These are phyloP conservation scores for Cajanus cajan DNA, from an alignment of 306 rosid species.

Conservation along the genomic window DNA sequence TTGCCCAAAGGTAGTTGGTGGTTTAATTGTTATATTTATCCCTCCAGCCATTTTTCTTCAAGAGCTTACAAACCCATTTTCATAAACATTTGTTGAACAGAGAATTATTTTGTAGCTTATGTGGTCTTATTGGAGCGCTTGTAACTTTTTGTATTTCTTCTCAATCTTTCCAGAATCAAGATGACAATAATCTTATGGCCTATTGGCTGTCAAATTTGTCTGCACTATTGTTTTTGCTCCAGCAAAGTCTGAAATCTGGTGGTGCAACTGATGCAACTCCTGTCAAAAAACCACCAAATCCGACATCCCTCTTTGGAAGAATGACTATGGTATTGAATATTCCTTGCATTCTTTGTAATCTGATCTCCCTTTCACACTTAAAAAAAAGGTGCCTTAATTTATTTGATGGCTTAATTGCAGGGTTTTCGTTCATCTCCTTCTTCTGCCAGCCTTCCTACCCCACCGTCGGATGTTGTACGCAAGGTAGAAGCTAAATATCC, in stretches of 20 bases:
- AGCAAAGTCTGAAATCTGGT: slow-evolving; percentile 78
- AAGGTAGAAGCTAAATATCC: slow-evolving; percentile 98
- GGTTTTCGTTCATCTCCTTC: slow-evolving; percentile 98
- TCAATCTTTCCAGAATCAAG: slow-evolving; percentile 73
- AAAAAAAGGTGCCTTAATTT: slow-evolving; percentile 8
- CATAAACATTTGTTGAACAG: background rate
- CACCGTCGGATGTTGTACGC: slow-evolving; percentile 67
- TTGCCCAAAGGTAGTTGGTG: slow-evolving; percentile 3
- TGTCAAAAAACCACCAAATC: slow-evolving; percentile 67
- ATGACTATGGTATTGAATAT: slow-evolving; percentile 80
- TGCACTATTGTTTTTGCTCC: slow-evolving; percentile 85
- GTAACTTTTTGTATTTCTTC: slow-evolving; percentile 23
- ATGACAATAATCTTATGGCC: slow-evolving; percentile 89
- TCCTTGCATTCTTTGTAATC: background rate
- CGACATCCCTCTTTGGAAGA: slow-evolving; percentile 96
- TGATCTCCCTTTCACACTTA: background rate
- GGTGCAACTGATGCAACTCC: slow-evolving; percentile 61
- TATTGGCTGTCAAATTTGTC: slow-evolving; percentile 97
- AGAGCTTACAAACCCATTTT: background rate
- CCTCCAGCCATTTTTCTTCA: background rate
- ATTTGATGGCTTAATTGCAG: slow-evolving; percentile 48
- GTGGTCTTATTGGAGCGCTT: slow-evolving; percentile 6
- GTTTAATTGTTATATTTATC: slow-evolving; percentile 17
- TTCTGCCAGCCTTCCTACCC: slow-evolving; percentile 65
- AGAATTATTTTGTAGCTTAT: slow-evolving; percentile 8